Base-by-base conservation (phyloP, 192 early-diverging fungal genomes). In the Lobosporangium transversale region DNA sequence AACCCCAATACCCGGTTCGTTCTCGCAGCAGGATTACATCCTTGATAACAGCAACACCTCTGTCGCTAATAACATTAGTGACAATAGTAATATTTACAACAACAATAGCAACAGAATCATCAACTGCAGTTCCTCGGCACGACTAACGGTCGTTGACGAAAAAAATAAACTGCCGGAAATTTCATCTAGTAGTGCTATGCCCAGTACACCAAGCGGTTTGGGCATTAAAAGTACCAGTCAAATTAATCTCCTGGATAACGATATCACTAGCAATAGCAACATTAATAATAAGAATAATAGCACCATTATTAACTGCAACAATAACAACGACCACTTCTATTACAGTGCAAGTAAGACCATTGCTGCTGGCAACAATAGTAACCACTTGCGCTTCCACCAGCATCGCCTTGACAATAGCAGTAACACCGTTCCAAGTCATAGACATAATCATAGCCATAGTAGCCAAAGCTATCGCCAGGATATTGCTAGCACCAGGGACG, bases 1-100 rank as follows among this genome's bases (percentile, higher is more conserved):
- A 10, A 62, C 60, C 1, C 60, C 60, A 52, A 62, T 62, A 62
- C 60, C 60, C 60, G 60, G 60, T 33, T 51, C 60, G 8, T 37
- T 47, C 31, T 6, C 58, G 8, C 18, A 42, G 55, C 55, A 57
- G 55, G 32, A 35, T 18, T 32, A 54, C 30, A 11, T 54, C 21
- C 23, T 33, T 35, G 23, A 20, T 23, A 24, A 30, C 51, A 26
- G 29, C 24, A 17, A 17, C 51, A 17, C 24, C 51, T 18, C 26
- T 48, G 45, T n/a, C 15, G 23, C 15, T 47, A 50, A 24, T 44
- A 17, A 31, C 59, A 50, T 12, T 37, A 24, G 7, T n/a, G 8
- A 9, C 29, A 42, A 43, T 3, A 8, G 12, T 14, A 10, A 40
- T 10, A 40, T 10, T 44, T 17, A 21, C 17, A 47, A 21, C 58